Conservation (phyloP, 2,329 filamentous ascomycete species). For the Cladophialophora yegresii region DNA sequence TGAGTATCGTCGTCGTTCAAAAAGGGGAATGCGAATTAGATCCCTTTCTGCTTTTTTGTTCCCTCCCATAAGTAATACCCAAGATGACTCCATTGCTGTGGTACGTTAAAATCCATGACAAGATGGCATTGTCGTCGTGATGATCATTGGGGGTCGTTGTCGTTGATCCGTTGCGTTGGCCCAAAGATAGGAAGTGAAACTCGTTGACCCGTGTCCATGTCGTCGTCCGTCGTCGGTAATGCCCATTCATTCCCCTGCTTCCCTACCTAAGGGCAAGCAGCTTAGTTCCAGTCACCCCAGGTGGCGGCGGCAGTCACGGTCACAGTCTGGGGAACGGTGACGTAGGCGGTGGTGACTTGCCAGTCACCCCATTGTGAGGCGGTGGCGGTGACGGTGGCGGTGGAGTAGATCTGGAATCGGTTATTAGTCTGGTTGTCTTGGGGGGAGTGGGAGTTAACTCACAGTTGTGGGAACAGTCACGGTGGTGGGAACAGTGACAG, state of each 20-base stretch:
- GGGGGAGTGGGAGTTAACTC: background rate
- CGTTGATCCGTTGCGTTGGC: background rate
- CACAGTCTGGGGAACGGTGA: constrained; percentile 1
- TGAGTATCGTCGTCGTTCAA: too few species aligned
- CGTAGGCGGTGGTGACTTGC: background rate
- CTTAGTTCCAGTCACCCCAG: background rate
- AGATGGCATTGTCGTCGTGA: background rate
- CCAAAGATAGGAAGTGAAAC: background rate
- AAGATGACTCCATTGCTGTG: background rate
- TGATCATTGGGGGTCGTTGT: background rate
- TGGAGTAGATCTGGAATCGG: background rate
- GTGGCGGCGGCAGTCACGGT: constrained; percentile 9
- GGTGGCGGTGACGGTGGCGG: constrained; percentile 6
- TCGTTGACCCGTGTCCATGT: background rate
- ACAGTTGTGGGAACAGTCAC: background rate
- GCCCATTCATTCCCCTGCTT: background rate
- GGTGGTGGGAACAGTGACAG: background rate
- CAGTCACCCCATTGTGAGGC: background rate
- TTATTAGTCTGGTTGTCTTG: background rate
- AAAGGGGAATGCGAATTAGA: background rate
- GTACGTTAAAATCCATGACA: background rate
- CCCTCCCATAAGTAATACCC: background rate
- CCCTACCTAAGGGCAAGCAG: background rate
- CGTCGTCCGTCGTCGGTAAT: background rate
- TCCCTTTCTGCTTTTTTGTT: background rate